Percentiles rank a stretch among this genome's conserved stretches.
These are phyloP conservation scores for Skeletonema grethae DNA, from an alignment of 108 stramenopile genomes.

Conservation along the genomic window DNA sequence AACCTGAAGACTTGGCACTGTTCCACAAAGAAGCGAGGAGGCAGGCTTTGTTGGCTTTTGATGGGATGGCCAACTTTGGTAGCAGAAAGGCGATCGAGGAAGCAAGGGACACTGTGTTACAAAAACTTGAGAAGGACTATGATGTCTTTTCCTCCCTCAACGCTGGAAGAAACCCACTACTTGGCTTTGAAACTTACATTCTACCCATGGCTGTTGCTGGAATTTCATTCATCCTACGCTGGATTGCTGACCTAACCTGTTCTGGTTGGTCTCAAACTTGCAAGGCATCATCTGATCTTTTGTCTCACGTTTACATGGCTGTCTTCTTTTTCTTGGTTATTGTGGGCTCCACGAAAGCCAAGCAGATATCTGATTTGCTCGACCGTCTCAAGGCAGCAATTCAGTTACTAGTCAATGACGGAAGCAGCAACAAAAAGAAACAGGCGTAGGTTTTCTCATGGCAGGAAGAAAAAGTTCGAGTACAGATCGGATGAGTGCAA, in stretches of 20 bases:
- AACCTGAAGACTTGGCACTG: slow-evolving; percentile 72
- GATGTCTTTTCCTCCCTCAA: slow-evolving; percentile 84
- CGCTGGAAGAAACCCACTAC: slow-evolving; percentile 86
- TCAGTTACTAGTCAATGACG: slow-evolving; percentile 44
- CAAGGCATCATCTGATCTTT: slow-evolving; percentile 68
- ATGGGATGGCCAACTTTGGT: slow-evolving; percentile 94
- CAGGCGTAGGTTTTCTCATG: neutral
- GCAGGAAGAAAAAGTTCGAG: neutral
- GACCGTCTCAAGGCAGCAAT: slow-evolving; percentile 55
- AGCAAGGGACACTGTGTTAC: slow-evolving; percentile 61
- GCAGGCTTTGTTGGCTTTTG: slow-evolving; percentile 73
- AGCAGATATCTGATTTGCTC: slow-evolving; percentile 66
- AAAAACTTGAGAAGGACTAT: slow-evolving; percentile 69
- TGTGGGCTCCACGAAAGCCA: slow-evolving; percentile 76
- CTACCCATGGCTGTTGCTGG: slow-evolving; percentile 83
- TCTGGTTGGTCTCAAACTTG: slow-evolving; percentile 77
- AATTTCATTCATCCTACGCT: slow-evolving; percentile 75
- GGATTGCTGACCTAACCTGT: slow-evolving; percentile 82
- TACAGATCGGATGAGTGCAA: neutral
- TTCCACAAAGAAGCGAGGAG: slow-evolving; percentile 60
- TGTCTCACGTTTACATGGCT: slow-evolving; percentile 82
- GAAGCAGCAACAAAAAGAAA: slow-evolving; percentile 23
- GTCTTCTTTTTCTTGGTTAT: slow-evolving; percentile 83
- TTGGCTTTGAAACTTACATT: slow-evolving; percentile 87
- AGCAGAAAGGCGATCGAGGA: slow-evolving; percentile 70